Base-by-base conservation (phyloP, 1,284 basidiomycete genomes). In the Austroboletus olivaceoglutinosus region DNA sequence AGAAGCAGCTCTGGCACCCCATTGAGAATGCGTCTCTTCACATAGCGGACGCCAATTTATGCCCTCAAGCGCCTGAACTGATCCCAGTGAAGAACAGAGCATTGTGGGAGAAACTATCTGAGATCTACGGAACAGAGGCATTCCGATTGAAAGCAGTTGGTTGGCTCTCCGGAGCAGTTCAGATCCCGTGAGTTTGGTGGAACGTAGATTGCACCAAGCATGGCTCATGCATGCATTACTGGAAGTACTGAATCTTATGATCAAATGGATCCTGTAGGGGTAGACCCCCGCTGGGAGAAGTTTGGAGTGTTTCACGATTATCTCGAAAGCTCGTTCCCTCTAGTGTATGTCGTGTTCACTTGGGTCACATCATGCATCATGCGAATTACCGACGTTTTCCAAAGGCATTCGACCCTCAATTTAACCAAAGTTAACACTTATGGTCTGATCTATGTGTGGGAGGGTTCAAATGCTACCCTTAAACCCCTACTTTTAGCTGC, bases 401-500 rank as follows among this genome's bases (percentile, higher is more conserved):
- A 5, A 11, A 29, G 27, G 27, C 81, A 86, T 57, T 57, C 76
- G 19, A 70, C 70, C 16, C 71, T 85, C 4, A 66, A 74, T 25
- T 61, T 83, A 45, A 78, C 76, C 2, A 77, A 80, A 53, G 79
- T 90, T 53, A 83, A 85, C 58, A 80, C 80, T 0, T 82, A 83
- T 52, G 88, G 82, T 0, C 65, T 89, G 16, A 71, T 89, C 1
- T 88, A 78, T 58, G 76, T 77, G 12, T 86, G 84, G 79, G 63
- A 73, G 37, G 89, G 88, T 36, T 74, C 27, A 29, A 12, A 29
- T 12, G 11, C 12, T 12, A 29, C 27, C 27, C 27, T 87, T 53
- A 85, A 88, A 63, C 88, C 87, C 1, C 61, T 88, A 3, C 72
- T 89, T 33, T 67, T 91, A 33, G 76, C 79, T 18, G 84, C 75